Base-by-base conservation (phyloP, 2,329 filamentous ascomycete genomes). In the Diaporthe citri region DNA sequence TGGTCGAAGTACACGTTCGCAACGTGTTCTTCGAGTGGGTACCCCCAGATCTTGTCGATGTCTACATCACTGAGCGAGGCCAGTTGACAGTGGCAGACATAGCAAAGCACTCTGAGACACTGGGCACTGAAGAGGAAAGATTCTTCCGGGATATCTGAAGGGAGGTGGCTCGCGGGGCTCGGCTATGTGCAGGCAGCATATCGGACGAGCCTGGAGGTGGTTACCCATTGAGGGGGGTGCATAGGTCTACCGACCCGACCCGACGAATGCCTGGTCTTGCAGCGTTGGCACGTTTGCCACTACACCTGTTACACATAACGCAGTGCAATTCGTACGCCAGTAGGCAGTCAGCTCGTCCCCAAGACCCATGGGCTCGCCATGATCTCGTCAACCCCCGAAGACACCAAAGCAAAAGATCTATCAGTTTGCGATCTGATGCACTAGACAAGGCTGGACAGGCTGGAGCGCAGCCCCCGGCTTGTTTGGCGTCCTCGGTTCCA, bases 1-100 rank as follows among this genome's bases (percentile, higher is more conserved):
- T 77, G 28, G 74, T 77, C 3, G 76, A 77, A n/a, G 77, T 87
- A 17, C 75, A 78, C 22, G 82, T 89, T 67, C 84, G 81, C 55
- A 90, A 90, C 78, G 79, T 88, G n/a, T 91, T 90, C 75, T 92
- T 92, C 66, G 90, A 93, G 82, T 92, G 90, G 90, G 84, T 92
- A 56, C 85, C 88, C 2, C 79, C 86, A 0, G 74, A 79, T 12
- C 79, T 91, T 56, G 83, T 92, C 8, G 86, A 91, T 78, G 81
- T 82, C 0, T 92, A 90, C 78, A 81, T 91, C 43, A 90, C 88
- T 4, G 90, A 93, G 71, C 82, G 87, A 7, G 90, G 90, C 0
- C 78, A 86, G 39, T 85, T 82, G 82, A 82, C 78, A 3, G 76
- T 79, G 10, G 76, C 82, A 28, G 83, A 85, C n/a, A 86, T 90